Conservation (phyloP, 2,329 filamentous ascomycete genomes). For the Scedosporium aurantiacum region DNA sequence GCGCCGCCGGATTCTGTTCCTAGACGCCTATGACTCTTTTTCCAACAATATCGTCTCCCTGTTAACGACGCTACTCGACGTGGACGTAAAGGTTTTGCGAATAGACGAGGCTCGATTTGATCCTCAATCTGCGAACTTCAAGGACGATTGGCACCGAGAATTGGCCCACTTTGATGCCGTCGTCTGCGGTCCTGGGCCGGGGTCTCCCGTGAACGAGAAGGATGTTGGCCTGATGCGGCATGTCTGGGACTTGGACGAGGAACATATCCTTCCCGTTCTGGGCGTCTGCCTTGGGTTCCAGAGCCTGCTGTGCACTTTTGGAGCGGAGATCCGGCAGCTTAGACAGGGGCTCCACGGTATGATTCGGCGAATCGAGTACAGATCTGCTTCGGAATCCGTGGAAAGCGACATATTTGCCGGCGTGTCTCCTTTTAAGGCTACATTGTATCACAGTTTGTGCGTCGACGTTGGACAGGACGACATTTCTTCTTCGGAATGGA, state of each 20-base stretch:
- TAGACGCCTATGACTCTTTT: constrained; percentile 96
- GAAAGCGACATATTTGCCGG: constrained; percentile 52
- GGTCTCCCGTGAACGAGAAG: constrained; percentile 56
- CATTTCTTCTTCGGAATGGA: constrained; percentile 25
- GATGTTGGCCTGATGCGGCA: constrained; percentile 75
- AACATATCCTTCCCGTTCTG: constrained; percentile 60
- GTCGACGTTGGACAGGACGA: constrained; percentile 41
- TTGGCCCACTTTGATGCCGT: constrained; percentile 65
- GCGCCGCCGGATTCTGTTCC: constrained; percentile 58
- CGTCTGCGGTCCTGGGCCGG: constrained; percentile 83
- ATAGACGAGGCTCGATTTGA: constrained; percentile 53
- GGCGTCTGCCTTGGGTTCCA: constrained; percentile 89
- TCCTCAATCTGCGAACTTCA: constrained; percentile 26
- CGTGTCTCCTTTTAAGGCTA: constrained; percentile 53
- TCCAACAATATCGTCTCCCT: constrained; percentile 88
- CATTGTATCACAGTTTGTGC: constrained; percentile 62
- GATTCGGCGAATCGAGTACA: constrained; percentile 55
- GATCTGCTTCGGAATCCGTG: constrained; percentile 8
- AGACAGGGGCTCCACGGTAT: constrained; percentile 73
- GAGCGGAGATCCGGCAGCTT: constrained; percentile 54
- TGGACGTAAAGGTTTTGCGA: constrained; percentile 53
- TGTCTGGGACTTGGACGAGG: constrained; percentile 57
- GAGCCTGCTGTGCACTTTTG: constrained; percentile 60
- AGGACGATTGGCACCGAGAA: constrained; percentile 34
- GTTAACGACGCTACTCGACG: constrained; percentile 57